phyloP scores from a whole-genome alignment of 805 yeast genomes.

The Saturnispora galanensis region DNA sequence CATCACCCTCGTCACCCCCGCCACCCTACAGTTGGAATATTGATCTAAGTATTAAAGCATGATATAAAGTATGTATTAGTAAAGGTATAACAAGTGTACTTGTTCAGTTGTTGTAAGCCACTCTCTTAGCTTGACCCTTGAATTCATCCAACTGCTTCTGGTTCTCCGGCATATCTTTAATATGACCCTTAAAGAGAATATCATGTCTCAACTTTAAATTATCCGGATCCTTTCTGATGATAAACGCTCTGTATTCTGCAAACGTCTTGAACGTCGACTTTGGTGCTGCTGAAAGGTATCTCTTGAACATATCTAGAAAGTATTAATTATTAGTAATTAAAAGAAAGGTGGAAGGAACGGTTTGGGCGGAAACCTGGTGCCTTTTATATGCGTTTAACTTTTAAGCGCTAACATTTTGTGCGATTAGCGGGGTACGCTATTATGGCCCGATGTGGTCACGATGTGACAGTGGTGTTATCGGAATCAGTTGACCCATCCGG shows the following conservation, averaged over 20 bases:
- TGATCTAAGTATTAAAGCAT: neutral
- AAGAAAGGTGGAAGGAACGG: too few relatives aligned
- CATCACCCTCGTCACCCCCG: too few relatives aligned
- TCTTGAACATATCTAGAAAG: neutral
- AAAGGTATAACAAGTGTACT: too few relatives aligned
- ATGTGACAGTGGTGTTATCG: too few relatives aligned
- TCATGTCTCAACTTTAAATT: constrained; percentile 12
- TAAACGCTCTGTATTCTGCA: constrained; percentile 20
- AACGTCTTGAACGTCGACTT: constrained; percentile 17
- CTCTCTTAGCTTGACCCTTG: constrained; percentile 11
- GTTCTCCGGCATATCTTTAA: constrained; percentile 11
- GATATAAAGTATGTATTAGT: neutral
- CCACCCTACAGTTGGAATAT: too few relatives aligned
- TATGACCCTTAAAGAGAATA: constrained; percentile 11
- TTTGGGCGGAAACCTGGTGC: neutral
- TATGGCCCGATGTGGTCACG: neutral
- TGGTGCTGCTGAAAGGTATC: neutral
- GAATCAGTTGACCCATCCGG: neutral
- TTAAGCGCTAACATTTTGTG: neutral
- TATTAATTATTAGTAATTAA: too few relatives aligned
- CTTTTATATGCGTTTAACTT: neutral
- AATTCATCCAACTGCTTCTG: constrained; percentile 10
- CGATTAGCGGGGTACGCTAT: neutral
- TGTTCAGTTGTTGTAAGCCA: constrained; percentile 11
- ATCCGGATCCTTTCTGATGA: constrained; percentile 15